Percentiles rank a stretch among this genome's conserved stretches.
phyloP scores from a whole-genome alignment of 331 rosid species.

The Arachis monticola region DNA sequence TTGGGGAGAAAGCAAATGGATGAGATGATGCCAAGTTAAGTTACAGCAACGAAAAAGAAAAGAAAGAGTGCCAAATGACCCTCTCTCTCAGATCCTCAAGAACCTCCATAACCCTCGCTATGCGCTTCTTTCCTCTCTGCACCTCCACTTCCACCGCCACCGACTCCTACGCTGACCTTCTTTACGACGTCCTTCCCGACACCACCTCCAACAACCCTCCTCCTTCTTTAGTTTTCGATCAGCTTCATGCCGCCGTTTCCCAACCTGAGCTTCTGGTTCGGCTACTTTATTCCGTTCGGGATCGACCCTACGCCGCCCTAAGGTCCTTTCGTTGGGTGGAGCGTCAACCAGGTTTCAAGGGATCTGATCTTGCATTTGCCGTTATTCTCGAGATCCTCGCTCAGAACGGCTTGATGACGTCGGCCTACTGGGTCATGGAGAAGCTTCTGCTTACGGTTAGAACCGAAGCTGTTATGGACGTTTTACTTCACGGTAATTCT shows the following conservation, averaged over 20 bases:
- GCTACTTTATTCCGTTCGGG: conserved; percentile 50
- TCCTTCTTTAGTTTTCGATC: conserved; percentile 34
- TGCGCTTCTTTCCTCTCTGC: conserved; percentile 34
- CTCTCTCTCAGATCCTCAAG: conserved; percentile 66
- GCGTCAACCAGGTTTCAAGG: conserved; percentile 52
- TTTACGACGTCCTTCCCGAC: conserved; percentile 35
- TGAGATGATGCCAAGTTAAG: too few species aligned
- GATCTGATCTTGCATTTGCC: conserved; percentile 53
- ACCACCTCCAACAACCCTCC: background rate
- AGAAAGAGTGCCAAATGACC: conserved; percentile 59
- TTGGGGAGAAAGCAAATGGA: too few species aligned
- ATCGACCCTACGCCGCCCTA: conserved; percentile 58
- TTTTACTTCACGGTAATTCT: background rate
- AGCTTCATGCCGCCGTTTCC: conserved; percentile 51
- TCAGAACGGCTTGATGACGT: conserved; percentile 38
- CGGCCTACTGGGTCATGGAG: too few species aligned
- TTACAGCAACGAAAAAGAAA: too few species aligned
- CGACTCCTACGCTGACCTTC: conserved; percentile 16
- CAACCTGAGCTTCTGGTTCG: conserved; percentile 64
- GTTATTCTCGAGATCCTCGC: conserved; percentile 72
- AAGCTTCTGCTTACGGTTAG: too few species aligned
- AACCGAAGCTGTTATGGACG: too few species aligned
- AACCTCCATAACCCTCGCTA: conserved; percentile 43
- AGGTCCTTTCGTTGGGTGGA: conserved; percentile 72
- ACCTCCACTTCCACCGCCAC: background rate